Conservation (phyloP, 352 stramenopile genomes). For the Pythium oligandrum region DNA sequence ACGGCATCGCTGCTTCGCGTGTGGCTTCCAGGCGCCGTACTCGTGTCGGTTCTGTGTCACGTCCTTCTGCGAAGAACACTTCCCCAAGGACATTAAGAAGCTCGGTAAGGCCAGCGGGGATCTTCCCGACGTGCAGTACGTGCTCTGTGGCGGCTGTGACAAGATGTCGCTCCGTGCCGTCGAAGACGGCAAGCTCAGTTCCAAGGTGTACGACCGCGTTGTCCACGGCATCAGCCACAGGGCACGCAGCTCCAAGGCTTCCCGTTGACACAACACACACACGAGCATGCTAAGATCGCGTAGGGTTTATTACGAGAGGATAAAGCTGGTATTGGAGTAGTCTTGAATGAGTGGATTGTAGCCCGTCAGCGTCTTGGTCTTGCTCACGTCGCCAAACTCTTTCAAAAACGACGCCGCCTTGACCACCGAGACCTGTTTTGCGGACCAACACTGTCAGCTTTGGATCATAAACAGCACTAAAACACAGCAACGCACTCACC, state of each 20-base stretch:
- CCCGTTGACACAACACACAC: not conserved
- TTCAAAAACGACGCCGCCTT: constrained; percentile 79
- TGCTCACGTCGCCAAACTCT: constrained; percentile 69
- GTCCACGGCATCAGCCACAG: constrained; percentile 12
- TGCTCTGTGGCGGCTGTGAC: constrained; percentile 54
- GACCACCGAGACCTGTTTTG: constrained; percentile 67
- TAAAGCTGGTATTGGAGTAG: constrained; percentile 89
- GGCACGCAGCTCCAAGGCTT: constrained; percentile 1
- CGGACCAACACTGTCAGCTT: not conserved
- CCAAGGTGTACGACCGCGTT: constrained; percentile 29
- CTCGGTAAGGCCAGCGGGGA: constrained; percentile 47
- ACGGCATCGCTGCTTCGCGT: constrained; percentile 62
- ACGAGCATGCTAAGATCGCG: not conserved
- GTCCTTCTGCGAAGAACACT: constrained; percentile 61
- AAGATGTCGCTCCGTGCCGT: constrained; percentile 27
- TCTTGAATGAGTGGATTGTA: constrained; percentile 89
- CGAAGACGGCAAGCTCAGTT: constrained; percentile 39
- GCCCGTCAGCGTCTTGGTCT: constrained; percentile 78
- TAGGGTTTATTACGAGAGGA: constrained; percentile 53
- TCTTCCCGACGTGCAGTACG: constrained; percentile 47
- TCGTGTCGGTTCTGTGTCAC: constrained; percentile 72
- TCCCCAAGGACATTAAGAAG: constrained; percentile 32
- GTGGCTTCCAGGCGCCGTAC: constrained; percentile 46
- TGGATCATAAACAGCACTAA: not conserved
- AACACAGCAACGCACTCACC: constrained; percentile 11